A percentile compares a stretch with the other conserved stretches of the same genome.
Conservation (phyloP, 176 grass and related monocot genomes). For the Triticum aestivum region IWGSC_CS_RefSeq_v2.1 NC_057798.1:643958335-643958834, state of each 20-base stretch:
- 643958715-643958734: not conserved
- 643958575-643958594: not conserved
- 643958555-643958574: not conserved
- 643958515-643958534: too few species aligned
- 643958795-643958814: not conserved
- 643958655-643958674: not conserved
- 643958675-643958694: not conserved
- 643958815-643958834: not conserved
- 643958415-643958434: too few species aligned
- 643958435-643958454: not conserved
- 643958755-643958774: not conserved
- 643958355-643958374: not conserved
- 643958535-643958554: not conserved
- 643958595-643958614: not conserved
- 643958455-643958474: not conserved
- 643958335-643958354: not conserved
- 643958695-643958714: not conserved
- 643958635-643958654: not conserved
- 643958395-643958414: not conserved
- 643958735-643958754: not conserved
- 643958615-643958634: not conserved
- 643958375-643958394: not conserved
- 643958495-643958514: too few species aligned
- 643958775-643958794: not conserved
- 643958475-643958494: too few species aligned